A percentile compares a stretch with the other conserved stretches of the same genome.
Conservation (phyloP, 192 early-diverging fungal genomes). For the Podila epicladia region DNA sequence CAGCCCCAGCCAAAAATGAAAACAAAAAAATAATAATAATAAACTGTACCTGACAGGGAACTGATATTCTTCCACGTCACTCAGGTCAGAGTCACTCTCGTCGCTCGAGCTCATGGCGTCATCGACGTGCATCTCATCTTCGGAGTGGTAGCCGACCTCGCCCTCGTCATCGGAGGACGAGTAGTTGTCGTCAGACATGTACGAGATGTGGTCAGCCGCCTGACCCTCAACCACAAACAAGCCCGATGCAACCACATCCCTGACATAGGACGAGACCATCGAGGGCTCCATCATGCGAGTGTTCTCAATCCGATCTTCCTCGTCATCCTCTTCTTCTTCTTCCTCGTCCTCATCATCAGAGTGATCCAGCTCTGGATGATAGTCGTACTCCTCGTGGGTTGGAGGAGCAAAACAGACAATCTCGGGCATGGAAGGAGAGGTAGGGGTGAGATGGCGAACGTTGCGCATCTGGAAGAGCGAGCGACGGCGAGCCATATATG, state of each 20-base stretch:
- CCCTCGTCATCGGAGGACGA: conserved; percentile 48
- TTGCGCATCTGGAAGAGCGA: conserved; percentile 40
- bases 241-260: conserved; percentile 13
- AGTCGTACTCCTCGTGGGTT: conserved; percentile 51
- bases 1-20: not conserved
- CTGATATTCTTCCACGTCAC: conserved; percentile 47
- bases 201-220: conserved; percentile 10
- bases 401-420: conserved; percentile 50
- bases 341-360: conserved; percentile 51
- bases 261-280: not conserved
- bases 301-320: not conserved
- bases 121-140: conserved; percentile 44
- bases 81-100: conserved; percentile 48
- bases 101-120: conserved; percentile 49
- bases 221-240: conserved; percentile 36
- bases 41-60: conserved; percentile 35
- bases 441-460: conserved; percentile 45
- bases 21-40: no score
- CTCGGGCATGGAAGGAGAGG: conserved; percentile 46
- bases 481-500: conserved; percentile 14
- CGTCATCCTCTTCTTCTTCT: conserved; percentile 19
- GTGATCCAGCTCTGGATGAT: conserved; percentile 42
- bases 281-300: conserved; percentile 4
- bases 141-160: conserved; percentile 34
- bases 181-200: conserved; percentile 45